Evolutionary conservation across 495 filamentous ascomycete species (phyloP).

Genomic region (Bryoglossum gracile): DNA sequence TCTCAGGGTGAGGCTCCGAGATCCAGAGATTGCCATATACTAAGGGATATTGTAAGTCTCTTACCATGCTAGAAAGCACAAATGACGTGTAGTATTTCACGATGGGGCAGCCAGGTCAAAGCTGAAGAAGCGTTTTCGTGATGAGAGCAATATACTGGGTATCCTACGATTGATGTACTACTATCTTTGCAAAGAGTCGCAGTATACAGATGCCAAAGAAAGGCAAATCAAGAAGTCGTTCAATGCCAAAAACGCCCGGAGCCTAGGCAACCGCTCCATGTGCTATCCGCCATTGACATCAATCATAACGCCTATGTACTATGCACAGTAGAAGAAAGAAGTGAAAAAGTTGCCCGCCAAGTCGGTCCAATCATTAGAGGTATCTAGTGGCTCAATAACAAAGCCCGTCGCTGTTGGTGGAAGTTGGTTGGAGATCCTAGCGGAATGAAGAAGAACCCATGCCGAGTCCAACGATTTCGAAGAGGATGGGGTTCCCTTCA

Average conservation of each 20-base stretch:
- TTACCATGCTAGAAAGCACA: no score
- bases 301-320: conserved; percentile 3
- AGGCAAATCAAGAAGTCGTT: background rate
- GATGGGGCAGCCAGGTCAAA: no score
- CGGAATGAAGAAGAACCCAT: conserved; percentile 12
- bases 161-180: no score
- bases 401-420: background rate
- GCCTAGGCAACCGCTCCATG: background rate
- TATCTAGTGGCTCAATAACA: background rate
- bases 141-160: no score
- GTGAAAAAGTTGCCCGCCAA: background rate
- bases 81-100: no score
- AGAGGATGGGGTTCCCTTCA: conserved; percentile 57
- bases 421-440: background rate
- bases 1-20: no score
- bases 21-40: no score
- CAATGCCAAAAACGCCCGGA: conserved; percentile 1
- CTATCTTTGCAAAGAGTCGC: no score
- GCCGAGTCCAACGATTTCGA: conserved; percentile 59
- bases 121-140: no score
- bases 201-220: no score
- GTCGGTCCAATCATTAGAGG: background rate
- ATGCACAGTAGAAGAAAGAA: conserved; percentile 1
- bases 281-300: no score
- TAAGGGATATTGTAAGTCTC: no score